A percentile compares a stretch with the other conserved stretches of the same genome.
These are phyloP conservation scores for Cyberlindnera euphorbiiphila DNA, from an alignment of 805 yeast species.

Conservation along the genomic window DNA sequence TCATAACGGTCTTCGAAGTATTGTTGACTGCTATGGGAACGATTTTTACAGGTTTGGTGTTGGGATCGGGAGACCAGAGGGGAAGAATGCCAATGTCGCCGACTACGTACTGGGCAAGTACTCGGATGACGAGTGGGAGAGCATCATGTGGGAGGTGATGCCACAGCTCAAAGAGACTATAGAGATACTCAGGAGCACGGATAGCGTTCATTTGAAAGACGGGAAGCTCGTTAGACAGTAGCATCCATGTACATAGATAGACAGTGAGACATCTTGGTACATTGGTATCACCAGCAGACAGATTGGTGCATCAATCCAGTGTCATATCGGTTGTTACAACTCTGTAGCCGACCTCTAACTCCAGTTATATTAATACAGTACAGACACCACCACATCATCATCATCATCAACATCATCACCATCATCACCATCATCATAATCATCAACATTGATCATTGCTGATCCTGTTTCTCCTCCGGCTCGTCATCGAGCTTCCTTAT, in stretches of 20 bases:
- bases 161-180: constrained; percentile 38
- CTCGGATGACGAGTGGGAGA: constrained; percentile 38
- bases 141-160: constrained; percentile 37
- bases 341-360: too few relatives aligned
- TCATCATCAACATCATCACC: too few relatives aligned
- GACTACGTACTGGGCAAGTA: constrained; percentile 62
- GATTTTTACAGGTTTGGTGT: constrained; percentile 63
- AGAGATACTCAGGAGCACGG: constrained; percentile 21
- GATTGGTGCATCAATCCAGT: too few relatives aligned
- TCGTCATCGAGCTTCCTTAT: constrained; percentile 22
- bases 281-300: too few relatives aligned
- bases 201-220: background rate
- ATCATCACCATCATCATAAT: too few relatives aligned
- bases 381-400: too few relatives aligned
- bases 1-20: constrained; percentile 75
- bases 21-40: constrained; percentile 43
- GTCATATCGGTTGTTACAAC: too few relatives aligned
- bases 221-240: constrained; percentile 2
- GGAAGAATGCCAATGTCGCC: constrained; percentile 41
- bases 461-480: background rate
- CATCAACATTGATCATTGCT: too few relatives aligned
- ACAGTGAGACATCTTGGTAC: too few relatives aligned
- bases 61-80: constrained; percentile 72
- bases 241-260: too few relatives aligned
- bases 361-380: too few relatives aligned